Percentiles rank a stretch among this genome's conserved stretches.
Evolutionary conservation across 768 basidiomycete genomes (phyloP).

Genomic region (Pleurotus pulmonarius): DNA sequence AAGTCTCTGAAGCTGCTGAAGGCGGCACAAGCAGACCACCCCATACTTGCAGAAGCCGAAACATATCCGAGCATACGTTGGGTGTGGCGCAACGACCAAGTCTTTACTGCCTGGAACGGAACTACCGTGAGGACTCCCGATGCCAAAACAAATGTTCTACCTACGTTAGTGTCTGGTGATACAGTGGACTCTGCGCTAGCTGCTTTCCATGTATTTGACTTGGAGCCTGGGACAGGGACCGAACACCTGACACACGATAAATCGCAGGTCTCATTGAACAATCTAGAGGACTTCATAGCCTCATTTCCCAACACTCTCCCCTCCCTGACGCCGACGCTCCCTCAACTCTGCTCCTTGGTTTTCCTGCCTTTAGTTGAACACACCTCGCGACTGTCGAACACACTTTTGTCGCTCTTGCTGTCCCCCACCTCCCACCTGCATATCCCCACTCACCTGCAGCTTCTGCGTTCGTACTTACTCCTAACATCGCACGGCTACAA

Average conservation of each 20-base stretch:
- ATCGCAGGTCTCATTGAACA: slow-evolving; percentile 20
- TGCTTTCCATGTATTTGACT: slow-evolving; percentile 56
- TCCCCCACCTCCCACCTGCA: slow-evolving; percentile 61
- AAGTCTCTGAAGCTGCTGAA: slow-evolving; percentile 65
- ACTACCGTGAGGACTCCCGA: background rate
- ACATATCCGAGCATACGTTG: slow-evolving; percentile 37
- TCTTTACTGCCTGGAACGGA: slow-evolving; percentile 44
- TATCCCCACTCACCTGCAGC: slow-evolving; percentile 59
- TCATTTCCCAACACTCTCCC: slow-evolving; percentile 60
- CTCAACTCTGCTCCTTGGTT: slow-evolving; percentile 58
- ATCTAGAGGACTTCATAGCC: slow-evolving; percentile 46
- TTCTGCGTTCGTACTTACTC: slow-evolving; percentile 74
- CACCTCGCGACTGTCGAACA: slow-evolving; percentile 58
- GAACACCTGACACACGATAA: slow-evolving; percentile 21
- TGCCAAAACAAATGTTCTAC: background rate
- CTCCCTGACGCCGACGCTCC: slow-evolving; percentile 58
- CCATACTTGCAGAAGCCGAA: slow-evolving; percentile 35
- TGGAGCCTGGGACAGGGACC: slow-evolving; percentile 50
- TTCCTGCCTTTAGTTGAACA: slow-evolving; percentile 60
- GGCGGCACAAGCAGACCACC: slow-evolving; percentile 63
- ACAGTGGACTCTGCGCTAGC: slow-evolving; percentile 29
- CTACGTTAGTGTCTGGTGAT: slow-evolving; percentile 12
- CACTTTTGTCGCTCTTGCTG: slow-evolving; percentile 67
- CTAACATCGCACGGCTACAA: slow-evolving; percentile 74
- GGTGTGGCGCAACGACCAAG: slow-evolving; percentile 60